Evolutionary conservation across 805 yeast species (phyloP), one percentile per base, ranked within the genome.

Genomic region (Hanseniaspora meyeri): DNA sequence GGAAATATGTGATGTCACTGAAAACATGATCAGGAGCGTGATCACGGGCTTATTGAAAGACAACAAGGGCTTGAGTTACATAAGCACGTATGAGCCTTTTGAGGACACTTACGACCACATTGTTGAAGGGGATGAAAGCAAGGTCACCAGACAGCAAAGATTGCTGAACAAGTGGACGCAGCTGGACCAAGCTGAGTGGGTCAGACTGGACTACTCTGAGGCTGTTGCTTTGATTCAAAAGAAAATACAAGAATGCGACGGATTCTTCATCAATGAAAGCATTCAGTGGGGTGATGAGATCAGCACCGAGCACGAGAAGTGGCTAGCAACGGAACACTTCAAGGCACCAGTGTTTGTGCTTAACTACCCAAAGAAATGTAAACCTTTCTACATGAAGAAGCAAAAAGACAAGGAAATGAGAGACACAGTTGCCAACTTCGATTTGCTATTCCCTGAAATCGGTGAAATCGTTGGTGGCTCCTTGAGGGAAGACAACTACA

Each of bases 391-490:
- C 72, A 93, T 93, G 99, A 83, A 82, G 56, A 66, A 68, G 31
- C 10, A 14, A 1, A 77, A 80, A 20, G 58, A 53, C n/a, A 9
- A 31, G 8, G n/a, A 29, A 34, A 19, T 29, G 32, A 49, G 48
- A 53, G 60, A 56, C 14, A 88, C 96, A 0, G 97, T 87, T 2
- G 95, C 86, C 0, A 90, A 97, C 64, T 93, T 81, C 65, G 99
- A 93, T 65, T 74, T 93, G 49, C 70, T 93, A 5, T 78, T 91
- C 19, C 98, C 99, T 0, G 91, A 83, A 19, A 77, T 93, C 57
- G 99, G 97, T 27, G 99, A 93, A 67, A 72, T 93, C 16, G 82
- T 87, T 8, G 99, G 99, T 2, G 99, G 99, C 0, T 88, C 96
- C 0, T 62, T 93, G 59, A 85, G 99, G 68, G 96, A 91, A 63